A percentile compares a stretch with the other conserved stretches of the same genome.
Evolutionary conservation across 345 rosid species (phyloP).

Genomic region (Pistacia vera): DNA sequence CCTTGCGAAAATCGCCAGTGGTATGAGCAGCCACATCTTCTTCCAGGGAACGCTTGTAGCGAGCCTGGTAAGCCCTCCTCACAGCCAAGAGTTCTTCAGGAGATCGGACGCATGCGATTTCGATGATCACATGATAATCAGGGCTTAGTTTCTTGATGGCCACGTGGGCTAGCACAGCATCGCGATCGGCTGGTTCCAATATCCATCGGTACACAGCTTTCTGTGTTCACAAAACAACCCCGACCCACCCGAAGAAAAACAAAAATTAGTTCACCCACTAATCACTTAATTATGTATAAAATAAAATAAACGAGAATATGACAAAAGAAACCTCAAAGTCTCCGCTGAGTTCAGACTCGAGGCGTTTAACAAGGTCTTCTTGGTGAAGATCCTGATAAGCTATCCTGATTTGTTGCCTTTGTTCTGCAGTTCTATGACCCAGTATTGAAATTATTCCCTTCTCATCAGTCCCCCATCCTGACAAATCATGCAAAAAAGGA

Average conservation of each 20-base stretch:
- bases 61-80: constrained; percentile 57
- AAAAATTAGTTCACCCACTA: too few species aligned
- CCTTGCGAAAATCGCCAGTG: constrained; percentile 60
- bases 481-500: background rate
- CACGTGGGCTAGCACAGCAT: constrained; percentile 59
- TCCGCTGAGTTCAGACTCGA: constrained; percentile 62
- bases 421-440: constrained; percentile 57
- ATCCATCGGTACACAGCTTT: constrained; percentile 65
- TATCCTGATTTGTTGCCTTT: constrained; percentile 53
- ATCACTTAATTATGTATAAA: background rate
- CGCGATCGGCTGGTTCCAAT: constrained; percentile 60
- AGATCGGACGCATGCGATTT: constrained; percentile 49
- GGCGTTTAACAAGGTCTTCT: constrained; percentile 62
- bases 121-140: constrained; percentile 51
- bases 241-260: too few species aligned
- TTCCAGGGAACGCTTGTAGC: constrained; percentile 68
- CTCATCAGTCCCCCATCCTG: constrained; percentile 67
- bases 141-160: constrained; percentile 38
- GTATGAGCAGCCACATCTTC: constrained; percentile 72
- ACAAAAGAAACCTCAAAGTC: constrained; percentile 41
- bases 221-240: constrained; percentile 24
- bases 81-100: constrained; percentile 69
- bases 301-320: background rate
- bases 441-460: constrained; percentile 44
- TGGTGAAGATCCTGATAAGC: constrained; percentile 46